These are phyloP conservation scores for Fusarium sp. DNA, from an alignment of 2,329 filamentous ascomycete species.

Conservation along the genomic window DNA sequence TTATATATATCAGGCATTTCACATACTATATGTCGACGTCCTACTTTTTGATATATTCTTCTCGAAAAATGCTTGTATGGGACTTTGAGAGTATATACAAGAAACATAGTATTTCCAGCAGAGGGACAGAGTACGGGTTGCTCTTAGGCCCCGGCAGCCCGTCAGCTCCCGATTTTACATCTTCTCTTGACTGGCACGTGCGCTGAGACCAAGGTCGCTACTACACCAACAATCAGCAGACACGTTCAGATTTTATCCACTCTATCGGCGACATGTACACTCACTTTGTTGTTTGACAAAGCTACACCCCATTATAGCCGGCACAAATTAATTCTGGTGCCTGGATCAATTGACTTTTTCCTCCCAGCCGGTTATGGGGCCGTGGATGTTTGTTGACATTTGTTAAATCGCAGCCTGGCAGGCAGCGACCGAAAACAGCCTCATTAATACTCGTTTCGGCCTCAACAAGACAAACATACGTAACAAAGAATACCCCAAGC, in stretches of 20 bases:
- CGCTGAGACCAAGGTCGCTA: background rate
- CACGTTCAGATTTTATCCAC: no score
- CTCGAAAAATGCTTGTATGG: no score
- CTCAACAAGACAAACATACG: background rate
- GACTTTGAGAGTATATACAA: no score
- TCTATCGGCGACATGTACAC: no score
- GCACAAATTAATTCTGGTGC: conserved; percentile 3
- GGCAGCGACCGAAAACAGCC: conserved; percentile 12
- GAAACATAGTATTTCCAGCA: no score
- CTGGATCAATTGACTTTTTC: background rate
- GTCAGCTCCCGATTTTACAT: background rate
- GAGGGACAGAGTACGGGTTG: background rate
- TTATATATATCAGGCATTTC: no score
- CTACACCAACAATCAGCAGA: background rate
- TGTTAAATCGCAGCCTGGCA: conserved; percentile 17
- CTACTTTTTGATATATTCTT: no score
- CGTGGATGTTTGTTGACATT: background rate
- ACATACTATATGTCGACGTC: no score
- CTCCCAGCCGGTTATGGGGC: background rate
- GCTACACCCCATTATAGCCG: background rate
- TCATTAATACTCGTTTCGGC: background rate
- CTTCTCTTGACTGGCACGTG: background rate
- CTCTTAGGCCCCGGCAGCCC: background rate
- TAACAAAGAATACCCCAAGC: background rate
- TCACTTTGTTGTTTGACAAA: no score